Evolutionary conservation across 371 early-diverging fungal genomes (phyloP), one percentile per base, ranked within the genome.

Genomic region (Actinomortierella wolfii): DNA sequence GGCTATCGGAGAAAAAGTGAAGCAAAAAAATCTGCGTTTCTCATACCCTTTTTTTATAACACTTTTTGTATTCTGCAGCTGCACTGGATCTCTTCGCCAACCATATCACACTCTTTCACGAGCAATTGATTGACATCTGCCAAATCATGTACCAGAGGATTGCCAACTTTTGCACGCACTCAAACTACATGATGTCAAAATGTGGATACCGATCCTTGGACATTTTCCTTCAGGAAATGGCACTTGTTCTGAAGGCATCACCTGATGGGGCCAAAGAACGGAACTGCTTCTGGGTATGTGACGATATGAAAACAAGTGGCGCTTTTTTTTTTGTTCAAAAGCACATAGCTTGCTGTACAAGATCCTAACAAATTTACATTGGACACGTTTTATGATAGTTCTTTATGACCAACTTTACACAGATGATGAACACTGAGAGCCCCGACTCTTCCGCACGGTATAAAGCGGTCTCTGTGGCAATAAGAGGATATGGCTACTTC

Each of bases 401-500:
- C 65, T 86, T 87, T 52, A 76, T 86, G 43, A 54, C 65, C 7
- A 67, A 78, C 21, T 85, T 86, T 54, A 67, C 76, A 7, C 66
- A 66, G 9, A 54, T 68, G 11, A 54, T 86, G 47, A 67, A 79
- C 41, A 51, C 63, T 14, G 79, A 80, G 2, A 67, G 76, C 13
- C 61, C 75, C n/a, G 58, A 79, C 15, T 67, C 74, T 5, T 40
- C 47, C 0, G 59, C 74, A 21, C 74, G 63, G 45, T 73, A 60
- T 54, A 79, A 81, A 21, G 81, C 85, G 21, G 66, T 88, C 34
- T 88, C 92, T 2, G 76, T 86, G 2, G 86, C 89, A 4, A 84
- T 93, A 43, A 80, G 88, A 50, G 87, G 89, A 11, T 81, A 89
- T 39, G 93, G 93, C 0, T 83, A 87, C 54, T 86, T 93, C 58